Evolutionary conservation across 1,139 yeast species (phyloP), one percentile per base, ranked within the genome.

Genomic region (Pichia sp.): DNA sequence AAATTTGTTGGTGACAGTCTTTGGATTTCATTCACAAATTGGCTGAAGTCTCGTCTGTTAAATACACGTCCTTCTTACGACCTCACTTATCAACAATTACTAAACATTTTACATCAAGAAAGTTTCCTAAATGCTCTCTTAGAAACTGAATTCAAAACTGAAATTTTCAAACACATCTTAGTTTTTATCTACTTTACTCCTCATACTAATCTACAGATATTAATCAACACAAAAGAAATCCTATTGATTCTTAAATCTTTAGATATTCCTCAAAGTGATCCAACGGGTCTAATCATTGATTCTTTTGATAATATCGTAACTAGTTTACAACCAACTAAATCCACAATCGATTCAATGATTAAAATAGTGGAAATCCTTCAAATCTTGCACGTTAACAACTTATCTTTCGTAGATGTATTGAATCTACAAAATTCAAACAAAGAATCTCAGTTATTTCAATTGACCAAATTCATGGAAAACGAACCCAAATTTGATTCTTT

Each of bases 351-450:
- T 31, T 28, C 38, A 3, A 31, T 47, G 23, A 21, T 44, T 11
- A 55, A 60, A 20, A 56, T 61, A 15, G 57, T 71, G 9, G 61
- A 59, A 10, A 63, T 67, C 1, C 72, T 74, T 44, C 68, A 67
- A 41, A 57, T 61, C 33, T 58, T 74, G 18, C 68, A 63, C 43
- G 67, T 74, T 0, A 72, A 66, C 42, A 68, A 64, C 34, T 54
- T 71, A 12, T 63, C 75, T 0, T 55, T 73, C 9, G 43, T 53
- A 5, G 62, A 64, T 35, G 69, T 62, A 42, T 53, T 69, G 20
- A 42, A 53, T 10, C 56, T 70, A 32, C 64, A 66, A 35, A 59
- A 58, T 32, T 51, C 62, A 1, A 38, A 47, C 2, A 35, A 44
- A 21, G 25, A 41, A 1, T 40, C 14, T 5, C 63, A 59, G 38